Percentiles rank a stretch among this genome's conserved stretches.
Conservation (phyloP, 106 monocot species). For the Amphibolis antarctica region DNA sequence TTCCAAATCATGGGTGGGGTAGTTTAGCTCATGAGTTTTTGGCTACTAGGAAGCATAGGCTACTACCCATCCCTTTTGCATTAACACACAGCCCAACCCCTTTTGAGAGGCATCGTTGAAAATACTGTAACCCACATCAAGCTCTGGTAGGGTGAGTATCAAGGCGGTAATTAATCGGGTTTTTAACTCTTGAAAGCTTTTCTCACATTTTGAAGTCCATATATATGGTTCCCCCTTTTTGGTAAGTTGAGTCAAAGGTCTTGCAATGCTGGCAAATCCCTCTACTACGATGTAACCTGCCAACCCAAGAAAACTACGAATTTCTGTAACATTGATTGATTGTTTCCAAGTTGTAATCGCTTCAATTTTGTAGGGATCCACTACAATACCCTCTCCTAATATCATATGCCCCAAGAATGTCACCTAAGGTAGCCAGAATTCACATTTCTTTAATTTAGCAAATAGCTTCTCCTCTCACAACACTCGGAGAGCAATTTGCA, state of each 20-base stretch:
- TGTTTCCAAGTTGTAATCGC: background rate
- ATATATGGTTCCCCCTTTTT: background rate
- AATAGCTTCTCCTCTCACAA: background rate
- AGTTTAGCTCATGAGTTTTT: too few relatives aligned
- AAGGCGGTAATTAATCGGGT: too few relatives aligned
- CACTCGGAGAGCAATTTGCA: background rate
- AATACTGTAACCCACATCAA: too few relatives aligned
- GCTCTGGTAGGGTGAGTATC: too few relatives aligned
- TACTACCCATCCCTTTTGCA: too few relatives aligned
- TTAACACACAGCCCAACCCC: too few relatives aligned
- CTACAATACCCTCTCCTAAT: background rate
- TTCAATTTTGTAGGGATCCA: background rate
- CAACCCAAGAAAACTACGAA: background rate
- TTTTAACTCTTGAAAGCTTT: too few relatives aligned
- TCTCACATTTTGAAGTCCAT: too few relatives aligned
- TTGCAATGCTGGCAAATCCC: background rate
- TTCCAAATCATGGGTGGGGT: too few relatives aligned
- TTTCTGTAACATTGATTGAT: background rate
- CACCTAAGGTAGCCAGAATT: background rate
- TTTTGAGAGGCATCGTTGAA: too few relatives aligned
- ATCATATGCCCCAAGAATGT: background rate
- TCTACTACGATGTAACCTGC: background rate
- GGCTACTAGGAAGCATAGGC: too few relatives aligned
- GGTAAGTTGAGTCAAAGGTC: background rate
- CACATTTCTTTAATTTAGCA: background rate